Conservation (phyloP, 1,284 basidiomycete genomes). For the Microbotryum intermedium region DNA sequence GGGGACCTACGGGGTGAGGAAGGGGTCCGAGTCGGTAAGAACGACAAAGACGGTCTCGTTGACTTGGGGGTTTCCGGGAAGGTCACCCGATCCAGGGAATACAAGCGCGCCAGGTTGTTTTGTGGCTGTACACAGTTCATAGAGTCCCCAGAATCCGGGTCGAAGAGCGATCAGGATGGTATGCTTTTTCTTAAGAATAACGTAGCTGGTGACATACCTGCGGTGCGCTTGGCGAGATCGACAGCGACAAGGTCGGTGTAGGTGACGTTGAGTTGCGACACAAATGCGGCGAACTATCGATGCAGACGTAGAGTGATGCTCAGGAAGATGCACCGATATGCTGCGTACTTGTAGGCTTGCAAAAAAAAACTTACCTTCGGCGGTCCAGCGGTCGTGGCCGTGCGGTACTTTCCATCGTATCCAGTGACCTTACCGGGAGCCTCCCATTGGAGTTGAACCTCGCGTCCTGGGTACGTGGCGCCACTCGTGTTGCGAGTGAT, state of each 20-base stretch:
- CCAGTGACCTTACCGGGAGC: constrained; percentile 49
- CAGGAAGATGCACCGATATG: background rate
- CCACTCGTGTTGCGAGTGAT: constrained; percentile 49
- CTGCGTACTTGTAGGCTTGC: constrained; percentile 27
- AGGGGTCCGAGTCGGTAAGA: constrained; percentile 48
- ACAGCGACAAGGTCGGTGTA: constrained; percentile 36
- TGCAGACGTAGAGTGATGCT: background rate
- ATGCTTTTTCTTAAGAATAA: constrained; percentile 44
- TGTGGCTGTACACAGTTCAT: constrained; percentile 10
- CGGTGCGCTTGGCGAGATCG: background rate
- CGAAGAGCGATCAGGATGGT: background rate
- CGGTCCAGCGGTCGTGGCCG: constrained; percentile 45
- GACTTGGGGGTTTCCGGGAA: constrained; percentile 18
- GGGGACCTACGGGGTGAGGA: constrained; percentile 51
- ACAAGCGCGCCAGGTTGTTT: background rate
- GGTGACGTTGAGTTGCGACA: constrained; percentile 57
- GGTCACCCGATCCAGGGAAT: background rate
- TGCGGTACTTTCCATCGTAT: constrained; percentile 49
- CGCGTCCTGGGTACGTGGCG: constrained; percentile 42
- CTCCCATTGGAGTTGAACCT: constrained; percentile 52
- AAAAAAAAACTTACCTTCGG: constrained; percentile 41
- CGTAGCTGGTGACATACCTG: constrained; percentile 22
- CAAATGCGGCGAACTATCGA: constrained; percentile 46
- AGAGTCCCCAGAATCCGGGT: constrained; percentile 4
- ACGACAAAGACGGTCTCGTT: constrained; percentile 53